Percentiles rank a stretch among this genome's conserved stretches.
Evolutionary conservation across 371 early-diverging fungal species (phyloP).

Genomic region (Syncephalis fuscata): DNA sequence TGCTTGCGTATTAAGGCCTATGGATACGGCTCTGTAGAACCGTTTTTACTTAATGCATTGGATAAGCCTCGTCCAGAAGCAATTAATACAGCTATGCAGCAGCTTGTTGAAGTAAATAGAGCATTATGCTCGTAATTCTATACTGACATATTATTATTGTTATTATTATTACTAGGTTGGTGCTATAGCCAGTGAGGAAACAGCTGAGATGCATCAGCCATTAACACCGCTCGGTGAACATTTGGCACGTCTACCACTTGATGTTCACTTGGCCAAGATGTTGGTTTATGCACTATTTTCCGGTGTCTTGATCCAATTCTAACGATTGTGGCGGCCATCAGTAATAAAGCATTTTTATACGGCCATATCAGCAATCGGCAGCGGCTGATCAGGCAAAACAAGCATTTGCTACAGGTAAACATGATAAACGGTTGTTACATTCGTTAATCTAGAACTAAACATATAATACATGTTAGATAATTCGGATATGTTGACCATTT

Average conservation of each 20-base stretch:
- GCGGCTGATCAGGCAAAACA: constrained; percentile 34
- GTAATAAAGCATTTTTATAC: constrained; percentile 40
- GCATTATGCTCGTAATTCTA: background rate
- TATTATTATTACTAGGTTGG: constrained; percentile 13
- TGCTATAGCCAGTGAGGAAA: constrained; percentile 24
- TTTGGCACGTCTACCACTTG: constrained; percentile 60
- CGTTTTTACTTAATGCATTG: constrained; percentile 43
- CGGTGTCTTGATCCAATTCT: constrained; percentile 50
- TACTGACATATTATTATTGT: background rate
- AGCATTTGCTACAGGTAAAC: constrained; percentile 18
- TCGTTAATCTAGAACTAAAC: constrained; percentile 7
- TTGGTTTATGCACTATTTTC: constrained; percentile 53
- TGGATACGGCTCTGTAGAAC: constrained; percentile 28
- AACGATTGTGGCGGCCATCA: constrained; percentile 51
- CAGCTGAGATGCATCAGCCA: constrained; percentile 15
- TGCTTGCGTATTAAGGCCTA: constrained; percentile 54
- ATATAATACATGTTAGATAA: constrained; percentile 12
- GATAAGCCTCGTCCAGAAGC: constrained; percentile 57
- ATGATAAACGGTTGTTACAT: background rate
- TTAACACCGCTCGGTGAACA: constrained; percentile 75
- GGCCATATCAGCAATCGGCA: constrained; percentile 52
- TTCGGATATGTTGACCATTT: constrained; percentile 64
- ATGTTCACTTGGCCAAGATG: constrained; percentile 66
- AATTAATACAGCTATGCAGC: constrained; percentile 41
- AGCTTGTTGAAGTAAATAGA: constrained; percentile 31